phyloP scores from a whole-genome alignment of 257 asterid species.

The Capsicum rhomboideum region DNA sequence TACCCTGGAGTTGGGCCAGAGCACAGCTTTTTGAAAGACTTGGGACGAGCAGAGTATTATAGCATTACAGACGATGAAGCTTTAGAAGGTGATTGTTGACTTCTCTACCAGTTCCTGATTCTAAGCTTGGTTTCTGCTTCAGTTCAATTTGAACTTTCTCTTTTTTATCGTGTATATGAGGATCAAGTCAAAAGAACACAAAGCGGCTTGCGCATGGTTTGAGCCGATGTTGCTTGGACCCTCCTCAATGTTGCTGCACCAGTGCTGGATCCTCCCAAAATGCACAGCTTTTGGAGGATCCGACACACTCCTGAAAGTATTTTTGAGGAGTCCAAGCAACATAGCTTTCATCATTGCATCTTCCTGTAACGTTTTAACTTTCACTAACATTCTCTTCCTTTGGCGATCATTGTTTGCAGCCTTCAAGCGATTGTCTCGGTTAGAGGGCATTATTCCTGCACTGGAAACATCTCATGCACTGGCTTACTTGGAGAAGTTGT shows the following conservation, averaged over 20 bases:
- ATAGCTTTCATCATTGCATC: background rate
- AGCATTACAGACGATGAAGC: constrained; percentile 91
- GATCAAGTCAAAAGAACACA: background rate
- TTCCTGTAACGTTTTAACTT: background rate
- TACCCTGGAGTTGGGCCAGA: constrained; percentile 98
- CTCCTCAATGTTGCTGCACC: background rate
- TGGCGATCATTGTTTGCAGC: constrained; percentile 33
- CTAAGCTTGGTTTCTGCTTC: background rate
- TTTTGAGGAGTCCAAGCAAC: background rate
- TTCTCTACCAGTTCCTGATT: background rate
- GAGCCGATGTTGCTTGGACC: background rate
- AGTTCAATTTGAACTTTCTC: background rate
- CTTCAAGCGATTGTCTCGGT: constrained; percentile 73
- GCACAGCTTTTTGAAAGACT: constrained; percentile 90
- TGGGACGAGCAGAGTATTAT: constrained; percentile 83
- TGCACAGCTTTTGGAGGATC: background rate
- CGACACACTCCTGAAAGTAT: background rate
- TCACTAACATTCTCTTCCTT: background rate
- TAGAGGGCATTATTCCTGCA: constrained; percentile 94
- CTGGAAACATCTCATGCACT: constrained; percentile 94
- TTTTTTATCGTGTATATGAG: background rate
- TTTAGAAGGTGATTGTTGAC: constrained; percentile 53
- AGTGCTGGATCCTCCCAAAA: too few species aligned
- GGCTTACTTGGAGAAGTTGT: constrained; percentile 77
- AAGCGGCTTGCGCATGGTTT: background rate